phyloP scores from a whole-genome alignment of 208 protist genomes.

The Leishmania martiniquensis region DNA sequence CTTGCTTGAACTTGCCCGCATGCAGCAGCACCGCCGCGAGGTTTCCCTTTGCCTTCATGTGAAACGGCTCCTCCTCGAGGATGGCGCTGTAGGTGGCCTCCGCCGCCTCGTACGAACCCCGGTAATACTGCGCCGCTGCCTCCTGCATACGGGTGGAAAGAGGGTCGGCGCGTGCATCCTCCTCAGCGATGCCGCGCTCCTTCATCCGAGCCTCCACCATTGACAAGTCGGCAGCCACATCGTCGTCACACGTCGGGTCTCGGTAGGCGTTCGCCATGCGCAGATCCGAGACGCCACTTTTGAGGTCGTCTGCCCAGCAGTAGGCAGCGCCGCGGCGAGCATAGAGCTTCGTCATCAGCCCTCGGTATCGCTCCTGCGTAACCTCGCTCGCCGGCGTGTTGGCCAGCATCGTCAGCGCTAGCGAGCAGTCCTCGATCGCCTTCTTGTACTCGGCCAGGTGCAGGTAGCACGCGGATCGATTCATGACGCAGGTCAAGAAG shows the following conservation, averaged over 20 bases:
- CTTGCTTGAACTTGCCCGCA: constrained; percentile 66
- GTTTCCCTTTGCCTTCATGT: constrained; percentile 77
- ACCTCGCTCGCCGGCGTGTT: constrained; percentile 92
- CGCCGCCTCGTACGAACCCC: constrained; percentile 46
- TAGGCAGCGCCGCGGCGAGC: constrained; percentile 83
- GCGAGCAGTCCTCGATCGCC: constrained; percentile 87
- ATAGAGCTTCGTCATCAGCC: constrained; percentile 89
- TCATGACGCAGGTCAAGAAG: constrained; percentile 91
- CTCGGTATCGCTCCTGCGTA: constrained; percentile 88
- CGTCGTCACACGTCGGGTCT: constrained; percentile 57
- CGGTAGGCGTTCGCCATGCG: constrained; percentile 86
- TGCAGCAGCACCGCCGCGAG: constrained; percentile 73
- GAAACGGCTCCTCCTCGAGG: constrained; percentile 55
- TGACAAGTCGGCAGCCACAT: constrained; percentile 61
- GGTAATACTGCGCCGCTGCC: constrained; percentile 74
- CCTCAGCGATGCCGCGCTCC: constrained; percentile 28
- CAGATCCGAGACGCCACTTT: constrained; percentile 70
- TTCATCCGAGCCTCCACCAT: constrained; percentile 46
- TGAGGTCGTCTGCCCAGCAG: constrained; percentile 76
- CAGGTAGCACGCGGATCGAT: constrained; percentile 87
- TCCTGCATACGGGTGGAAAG: constrained; percentile 52
- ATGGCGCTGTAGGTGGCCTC: constrained; percentile 69
- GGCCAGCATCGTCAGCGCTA: constrained; percentile 86
- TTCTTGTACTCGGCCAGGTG: constrained; percentile 79
- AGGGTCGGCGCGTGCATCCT: constrained; percentile 23